phyloP scores from a whole-genome alignment of 805 yeast species.

The Schwanniomyces vanrijiae region DNA sequence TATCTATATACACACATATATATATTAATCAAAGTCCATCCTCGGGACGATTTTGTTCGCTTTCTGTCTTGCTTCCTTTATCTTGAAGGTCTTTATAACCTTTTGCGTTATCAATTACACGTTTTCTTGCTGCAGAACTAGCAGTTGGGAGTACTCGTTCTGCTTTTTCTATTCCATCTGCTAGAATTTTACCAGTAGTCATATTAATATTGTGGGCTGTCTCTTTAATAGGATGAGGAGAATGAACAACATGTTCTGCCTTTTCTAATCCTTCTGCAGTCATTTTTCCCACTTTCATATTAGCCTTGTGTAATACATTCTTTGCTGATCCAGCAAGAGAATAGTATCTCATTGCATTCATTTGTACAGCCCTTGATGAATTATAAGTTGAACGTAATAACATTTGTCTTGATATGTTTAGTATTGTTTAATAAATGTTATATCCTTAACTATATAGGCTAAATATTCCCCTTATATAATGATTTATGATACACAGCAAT shows the following conservation, averaged over 20 bases:
- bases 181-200: conserved; percentile 30
- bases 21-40: conserved; percentile 24
- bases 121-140: conserved; percentile 11
- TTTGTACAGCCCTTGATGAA: background rate
- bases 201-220: conserved; percentile 27
- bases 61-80: conserved; percentile 41
- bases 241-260: conserved; percentile 25
- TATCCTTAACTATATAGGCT: background rate
- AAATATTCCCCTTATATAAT: background rate
- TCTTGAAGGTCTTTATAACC: conserved; percentile 44
- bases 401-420: conserved; percentile 7
- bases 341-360: conserved; percentile 7
- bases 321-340: conserved; percentile 36
- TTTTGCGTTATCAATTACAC: conserved; percentile 25
- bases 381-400: conserved; percentile 2
- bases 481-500: background rate
- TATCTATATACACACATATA: too few species aligned
- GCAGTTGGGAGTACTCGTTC: conserved; percentile 13
- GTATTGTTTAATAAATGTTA: background rate
- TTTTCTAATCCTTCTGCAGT: conserved; percentile 41
- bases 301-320: conserved; percentile 30
- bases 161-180: conserved; percentile 30
- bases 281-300: conserved; percentile 40
- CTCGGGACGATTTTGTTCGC: conserved; percentile 47
- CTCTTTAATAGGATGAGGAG: conserved; percentile 12